phyloP scores from a whole-genome alignment of 1,284 basidiomycete species.

The Pterulicium gracile region DNA sequence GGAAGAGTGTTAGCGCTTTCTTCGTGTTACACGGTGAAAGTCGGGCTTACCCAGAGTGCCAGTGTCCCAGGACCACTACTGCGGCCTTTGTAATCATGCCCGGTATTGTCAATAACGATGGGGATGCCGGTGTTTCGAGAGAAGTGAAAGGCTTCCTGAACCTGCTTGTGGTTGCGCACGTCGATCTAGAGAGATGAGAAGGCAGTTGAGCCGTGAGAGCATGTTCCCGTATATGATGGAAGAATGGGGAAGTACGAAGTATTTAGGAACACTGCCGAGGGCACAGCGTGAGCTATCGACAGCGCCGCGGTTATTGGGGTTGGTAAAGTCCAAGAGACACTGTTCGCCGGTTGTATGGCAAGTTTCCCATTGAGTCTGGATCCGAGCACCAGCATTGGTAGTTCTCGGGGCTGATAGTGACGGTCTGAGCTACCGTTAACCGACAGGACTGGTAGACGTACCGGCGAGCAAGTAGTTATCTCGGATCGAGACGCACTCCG shows the following conservation, averaged over 20 bases:
- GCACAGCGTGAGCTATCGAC: constrained; percentile 5
- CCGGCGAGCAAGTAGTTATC: background rate
- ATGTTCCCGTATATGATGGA: background rate
- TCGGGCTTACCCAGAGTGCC: constrained; percentile 10
- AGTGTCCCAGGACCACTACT: constrained; percentile 13
- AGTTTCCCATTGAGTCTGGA: constrained; percentile 17
- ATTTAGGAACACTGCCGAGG: constrained; percentile 9
- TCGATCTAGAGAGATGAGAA: constrained; percentile 16
- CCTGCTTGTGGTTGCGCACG: constrained; percentile 11
- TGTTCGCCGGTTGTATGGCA: constrained; percentile 12
- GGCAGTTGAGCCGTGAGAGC: too few species aligned
- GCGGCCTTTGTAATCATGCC: constrained; percentile 16
- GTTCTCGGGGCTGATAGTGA: background rate
- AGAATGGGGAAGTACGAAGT: constrained; percentile 6
- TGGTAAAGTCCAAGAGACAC: constrained; percentile 12
- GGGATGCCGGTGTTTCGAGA: constrained; percentile 13
- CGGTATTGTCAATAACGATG: constrained; percentile 17
- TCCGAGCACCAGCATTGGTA: constrained; percentile 8
- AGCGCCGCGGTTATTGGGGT: constrained; percentile 7
- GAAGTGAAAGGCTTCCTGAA: constrained; percentile 14
- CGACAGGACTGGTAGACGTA: too few species aligned
- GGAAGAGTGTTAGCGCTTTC: background rate
- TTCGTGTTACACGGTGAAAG: background rate
- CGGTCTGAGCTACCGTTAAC: background rate
- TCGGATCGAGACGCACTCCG: background rate